Evolutionary conservation across 371 early-diverging fungal genomes (phyloP).

Genomic region (Paraphysoderma sedebokerense): DNA sequence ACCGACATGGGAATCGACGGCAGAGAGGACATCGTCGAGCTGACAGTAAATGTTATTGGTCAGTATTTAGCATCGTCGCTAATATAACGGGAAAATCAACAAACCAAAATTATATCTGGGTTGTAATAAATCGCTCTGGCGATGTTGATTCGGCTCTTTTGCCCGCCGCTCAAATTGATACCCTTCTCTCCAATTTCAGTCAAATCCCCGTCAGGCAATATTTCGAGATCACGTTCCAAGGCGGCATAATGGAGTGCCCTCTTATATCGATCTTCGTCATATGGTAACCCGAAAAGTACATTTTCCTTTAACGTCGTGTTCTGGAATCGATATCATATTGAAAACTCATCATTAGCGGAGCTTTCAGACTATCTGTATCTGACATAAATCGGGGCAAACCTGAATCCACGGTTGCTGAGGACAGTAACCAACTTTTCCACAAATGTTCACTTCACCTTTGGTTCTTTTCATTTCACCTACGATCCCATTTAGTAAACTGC

Average conservation of each 20-base stretch:
- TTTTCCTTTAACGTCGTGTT: constrained; percentile 80
- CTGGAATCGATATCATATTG: too few relatives aligned
- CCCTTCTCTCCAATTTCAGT: constrained; percentile 93
- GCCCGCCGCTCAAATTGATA: constrained; percentile 76
- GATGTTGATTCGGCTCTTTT: constrained; percentile 51
- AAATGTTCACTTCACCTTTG: constrained; percentile 17
- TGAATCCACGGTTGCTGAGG: constrained; percentile 41
- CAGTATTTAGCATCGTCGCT: constrained; percentile 66
- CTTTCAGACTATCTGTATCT: constrained; percentile 1
- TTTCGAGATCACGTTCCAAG: constrained; percentile 56
- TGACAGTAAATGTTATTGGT: constrained; percentile 64
- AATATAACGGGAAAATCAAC: too few relatives aligned
- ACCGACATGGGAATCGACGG: constrained; percentile 90
- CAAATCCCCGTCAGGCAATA: constrained; percentile 63
- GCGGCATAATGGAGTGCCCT: constrained; percentile 26
- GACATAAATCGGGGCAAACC: not conserved
- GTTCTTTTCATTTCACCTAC: constrained; percentile 70
- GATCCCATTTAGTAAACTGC: constrained; percentile 58
- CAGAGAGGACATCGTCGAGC: constrained; percentile 62
- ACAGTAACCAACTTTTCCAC: constrained; percentile 75
- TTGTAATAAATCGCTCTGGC: constrained; percentile 68
- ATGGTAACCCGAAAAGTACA: constrained; percentile 76
- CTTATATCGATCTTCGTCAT: constrained; percentile 57
- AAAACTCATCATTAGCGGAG: too few relatives aligned
- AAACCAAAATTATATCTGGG: too few relatives aligned